Conservation (phyloP, 441 rosid species). For the Hypseocharis bilobata region DNA sequence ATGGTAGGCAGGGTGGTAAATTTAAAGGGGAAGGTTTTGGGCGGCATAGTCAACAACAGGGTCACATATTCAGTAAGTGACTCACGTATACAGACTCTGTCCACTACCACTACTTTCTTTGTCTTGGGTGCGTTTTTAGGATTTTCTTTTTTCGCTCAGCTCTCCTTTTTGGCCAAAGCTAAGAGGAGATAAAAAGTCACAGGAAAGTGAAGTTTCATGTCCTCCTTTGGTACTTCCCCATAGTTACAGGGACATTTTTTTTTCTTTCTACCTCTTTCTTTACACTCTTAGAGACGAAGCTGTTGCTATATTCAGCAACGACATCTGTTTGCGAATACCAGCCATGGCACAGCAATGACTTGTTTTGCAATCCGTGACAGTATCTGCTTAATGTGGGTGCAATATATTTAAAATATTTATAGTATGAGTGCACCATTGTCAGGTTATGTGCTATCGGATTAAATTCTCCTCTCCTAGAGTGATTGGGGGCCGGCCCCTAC, state of each 20-base stretch:
- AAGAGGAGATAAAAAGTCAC: no score
- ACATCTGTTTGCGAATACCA: background rate
- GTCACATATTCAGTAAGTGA: background rate
- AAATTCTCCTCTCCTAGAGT: background rate
- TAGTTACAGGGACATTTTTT: background rate
- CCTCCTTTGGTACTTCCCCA: background rate
- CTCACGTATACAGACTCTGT: background rate
- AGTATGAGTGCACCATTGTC: background rate
- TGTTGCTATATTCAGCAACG: background rate
- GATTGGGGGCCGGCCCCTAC: background rate
- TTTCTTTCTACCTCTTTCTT: background rate
- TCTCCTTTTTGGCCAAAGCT: background rate
- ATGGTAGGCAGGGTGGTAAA: constrained; percentile 33
- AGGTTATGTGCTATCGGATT: background rate
- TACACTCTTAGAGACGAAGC: background rate
- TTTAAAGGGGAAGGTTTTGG: constrained; percentile 39
- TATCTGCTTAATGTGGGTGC: background rate
- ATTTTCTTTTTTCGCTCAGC: background rate
- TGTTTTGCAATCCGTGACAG: background rate
- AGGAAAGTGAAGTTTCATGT: no score
- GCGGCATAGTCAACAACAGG: constrained; percentile 47
- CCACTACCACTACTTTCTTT: background rate
- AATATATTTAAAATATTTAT: background rate
- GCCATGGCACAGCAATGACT: background rate
- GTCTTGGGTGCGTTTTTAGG: background rate